phyloP scores from a whole-genome alignment of 2,329 filamentous ascomycete genomes.

The Colletotrichum camelliae region DNA sequence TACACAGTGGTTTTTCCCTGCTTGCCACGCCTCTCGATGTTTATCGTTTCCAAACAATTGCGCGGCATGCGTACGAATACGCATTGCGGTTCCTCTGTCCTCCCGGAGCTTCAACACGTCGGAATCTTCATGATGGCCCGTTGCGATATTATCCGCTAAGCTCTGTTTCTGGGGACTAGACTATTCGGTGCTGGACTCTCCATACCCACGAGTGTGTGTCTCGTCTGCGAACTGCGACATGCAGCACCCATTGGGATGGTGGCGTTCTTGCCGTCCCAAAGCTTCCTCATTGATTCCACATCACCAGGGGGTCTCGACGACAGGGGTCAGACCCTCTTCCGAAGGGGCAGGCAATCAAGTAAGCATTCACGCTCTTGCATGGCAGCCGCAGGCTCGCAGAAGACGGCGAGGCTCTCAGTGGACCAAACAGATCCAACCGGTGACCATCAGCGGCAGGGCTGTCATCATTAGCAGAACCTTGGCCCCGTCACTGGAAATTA shows the following conservation, averaged over 20 bases:
- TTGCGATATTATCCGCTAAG: not conserved
- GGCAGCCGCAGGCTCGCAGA: not conserved
- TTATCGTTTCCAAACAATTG: not conserved
- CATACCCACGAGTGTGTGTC: slow-evolving; percentile 1
- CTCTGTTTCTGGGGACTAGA: not conserved
- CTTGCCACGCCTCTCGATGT: not conserved
- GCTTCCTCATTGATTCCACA: slow-evolving; percentile 8
- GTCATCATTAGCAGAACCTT: not conserved
- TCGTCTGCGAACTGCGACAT: slow-evolving; percentile 15
- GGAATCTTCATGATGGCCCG: not conserved
- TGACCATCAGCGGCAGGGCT: not conserved
- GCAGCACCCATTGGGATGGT: not conserved
- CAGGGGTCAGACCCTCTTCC: slow-evolving; percentile 1
- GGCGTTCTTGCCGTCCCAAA: slow-evolving; percentile 2
- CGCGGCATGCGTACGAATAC: not conserved
- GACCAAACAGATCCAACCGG: not conserved
- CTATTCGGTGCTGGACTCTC: not conserved
- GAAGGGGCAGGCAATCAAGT: not conserved
- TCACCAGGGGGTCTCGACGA: not conserved
- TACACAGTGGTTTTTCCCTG: not conserved
- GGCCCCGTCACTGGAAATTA: not conserved
- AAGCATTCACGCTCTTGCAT: not conserved
- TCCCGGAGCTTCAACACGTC: not conserved
- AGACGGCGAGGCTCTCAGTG: not conserved
- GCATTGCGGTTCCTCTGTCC: not conserved